Conservation (phyloP, 441 rosid genomes). For the Dalechampia spathulata region DNA sequence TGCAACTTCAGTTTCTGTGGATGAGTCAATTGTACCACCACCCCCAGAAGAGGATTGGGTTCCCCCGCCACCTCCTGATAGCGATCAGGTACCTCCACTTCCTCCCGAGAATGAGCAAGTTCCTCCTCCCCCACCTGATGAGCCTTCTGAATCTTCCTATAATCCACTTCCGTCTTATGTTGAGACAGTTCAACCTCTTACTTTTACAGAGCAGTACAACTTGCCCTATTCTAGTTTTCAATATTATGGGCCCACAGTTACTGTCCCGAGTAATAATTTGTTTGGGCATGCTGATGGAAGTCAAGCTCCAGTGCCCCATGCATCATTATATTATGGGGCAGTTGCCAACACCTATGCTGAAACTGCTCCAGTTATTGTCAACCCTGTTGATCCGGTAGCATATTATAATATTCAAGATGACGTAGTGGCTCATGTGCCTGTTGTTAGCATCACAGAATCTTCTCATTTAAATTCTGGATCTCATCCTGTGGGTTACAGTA, state of each 20-base stretch:
- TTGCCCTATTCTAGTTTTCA: constrained; percentile 44
- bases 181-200: constrained; percentile 42
- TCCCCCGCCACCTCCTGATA: constrained; percentile 86
- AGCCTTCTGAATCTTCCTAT: constrained; percentile 50
- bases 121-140: constrained; percentile 60
- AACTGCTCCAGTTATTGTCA: constrained; percentile 38
- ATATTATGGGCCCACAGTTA: constrained; percentile 43
- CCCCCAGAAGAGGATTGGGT: constrained; percentile 84
- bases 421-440: constrained; percentile 37
- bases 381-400: constrained; percentile 36
- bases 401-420: constrained; percentile 54
- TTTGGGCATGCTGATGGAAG: constrained; percentile 62
- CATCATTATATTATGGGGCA: constrained; percentile 48
- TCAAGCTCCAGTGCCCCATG: constrained; percentile 49
- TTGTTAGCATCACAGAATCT: constrained; percentile 31
- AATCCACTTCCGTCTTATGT: constrained; percentile 34
- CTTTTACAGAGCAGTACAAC: constrained; percentile 50
- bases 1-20: constrained; percentile 19
- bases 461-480: constrained; percentile 32
- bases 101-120: constrained; percentile 58
- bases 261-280: constrained; percentile 36
- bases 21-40: constrained; percentile 38
- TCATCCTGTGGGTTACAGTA: constrained; percentile 27
- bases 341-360: constrained; percentile 51
- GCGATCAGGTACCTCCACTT: constrained; percentile 63